Base-by-base conservation (phyloP, 768 basidiomycete genomes). In the Mycena venus region DNA sequence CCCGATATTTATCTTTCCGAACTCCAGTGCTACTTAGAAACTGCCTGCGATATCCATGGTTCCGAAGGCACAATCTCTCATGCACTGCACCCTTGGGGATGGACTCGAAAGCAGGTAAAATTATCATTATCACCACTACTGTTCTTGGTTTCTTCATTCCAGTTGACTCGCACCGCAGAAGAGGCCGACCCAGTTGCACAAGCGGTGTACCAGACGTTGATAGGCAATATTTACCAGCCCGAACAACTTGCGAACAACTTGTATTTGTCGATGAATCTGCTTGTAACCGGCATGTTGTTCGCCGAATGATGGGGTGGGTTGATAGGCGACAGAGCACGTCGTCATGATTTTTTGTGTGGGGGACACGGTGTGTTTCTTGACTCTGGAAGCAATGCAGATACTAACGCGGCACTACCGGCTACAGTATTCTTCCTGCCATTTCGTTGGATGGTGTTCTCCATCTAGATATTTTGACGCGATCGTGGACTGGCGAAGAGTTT, bases 361-460 rank as follows among this genome's bases (percentile, higher is more conserved):
- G 84, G 12, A 62, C 67, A 11, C 66, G 53, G 77, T 78, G 61
- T 23, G 74, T 32, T n/a, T 47, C 29, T 21, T 27, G 14, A 19
- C 51, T 25, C 47, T 29, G 15, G 80, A 69, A 60, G 70, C 51
- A 11, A 62, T 80, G 23, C 69, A 79, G 21, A 76, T 74, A 15
- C 77, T 21, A 51, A 82, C 23, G 77, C 75, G 2, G 19, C 61
- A 0, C 55, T 31, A 49, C 77, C 51, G 79, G 82, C 27, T 84
- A 83, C 65, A 81, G 81, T 9, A 75, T 82, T 58, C 78, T 86
- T 27, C 83, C 84, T 14, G 80, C 80, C 7, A 72, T 83, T 11
- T 82, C 82, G 3, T 71, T 83, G 3, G 76, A 80, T 47, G 84
- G 83, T 3, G 77, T 84, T 8, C 77, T 84, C 7, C 75, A 82